Percentiles rank a stretch among this genome's conserved stretches.
Conservation (phyloP, 208 protist species). For the Leishmania lainsoni region DNA sequence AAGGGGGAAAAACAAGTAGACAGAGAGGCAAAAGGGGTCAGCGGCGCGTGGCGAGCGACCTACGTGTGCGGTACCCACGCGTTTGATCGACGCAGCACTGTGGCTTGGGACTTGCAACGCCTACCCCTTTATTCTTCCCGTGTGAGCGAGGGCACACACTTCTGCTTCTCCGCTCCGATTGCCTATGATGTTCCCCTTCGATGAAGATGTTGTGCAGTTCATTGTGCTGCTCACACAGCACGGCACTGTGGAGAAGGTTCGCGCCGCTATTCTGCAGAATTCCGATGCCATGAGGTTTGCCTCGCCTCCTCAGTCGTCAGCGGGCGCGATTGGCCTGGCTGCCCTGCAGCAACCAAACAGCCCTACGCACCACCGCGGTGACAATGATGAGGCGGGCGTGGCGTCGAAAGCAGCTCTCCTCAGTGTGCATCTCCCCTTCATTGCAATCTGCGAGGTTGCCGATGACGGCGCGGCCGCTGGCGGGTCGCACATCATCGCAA, state of each 20-base stretch:
- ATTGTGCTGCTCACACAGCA: conserved; percentile 56
- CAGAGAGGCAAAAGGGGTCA: background rate
- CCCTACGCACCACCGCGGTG: background rate
- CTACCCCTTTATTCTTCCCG: background rate
- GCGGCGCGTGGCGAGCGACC: too few species aligned
- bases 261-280: conserved; percentile 45
- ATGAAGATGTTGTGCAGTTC: conserved; percentile 64
- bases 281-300: conserved; percentile 33
- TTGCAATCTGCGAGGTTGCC: conserved; percentile 23
- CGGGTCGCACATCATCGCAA: conserved; percentile 37
- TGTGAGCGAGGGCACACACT: background rate
- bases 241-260: conserved; percentile 53
- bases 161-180: background rate
- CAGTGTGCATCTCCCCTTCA: background rate
- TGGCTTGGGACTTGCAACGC: background rate
- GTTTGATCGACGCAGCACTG: background rate
- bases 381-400: background rate
- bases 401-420: background rate
- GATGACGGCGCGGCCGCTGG: conserved; percentile 3
- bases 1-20: conserved; percentile 4
- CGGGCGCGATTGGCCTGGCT: background rate
- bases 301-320: background rate
- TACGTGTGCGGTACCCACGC: background rate
- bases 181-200: conserved; percentile 22
- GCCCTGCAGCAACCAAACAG: background rate